Conservation (phyloP, 2,329 filamentous ascomycete genomes). For the Cucurbitaria berberidis region DNA sequence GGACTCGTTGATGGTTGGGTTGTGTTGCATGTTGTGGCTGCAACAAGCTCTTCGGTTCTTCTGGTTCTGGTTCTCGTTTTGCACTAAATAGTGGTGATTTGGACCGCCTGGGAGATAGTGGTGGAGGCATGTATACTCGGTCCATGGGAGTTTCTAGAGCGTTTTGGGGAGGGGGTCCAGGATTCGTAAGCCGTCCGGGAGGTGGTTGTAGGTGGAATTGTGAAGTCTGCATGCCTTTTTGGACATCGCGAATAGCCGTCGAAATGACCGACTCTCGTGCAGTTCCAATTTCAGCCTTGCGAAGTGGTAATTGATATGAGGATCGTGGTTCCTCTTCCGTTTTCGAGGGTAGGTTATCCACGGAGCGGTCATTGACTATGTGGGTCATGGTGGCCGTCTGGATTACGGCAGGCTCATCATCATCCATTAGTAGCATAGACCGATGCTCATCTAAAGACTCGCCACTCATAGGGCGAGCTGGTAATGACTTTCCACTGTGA, state of each 20-base stretch:
- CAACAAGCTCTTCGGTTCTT: constrained; percentile 23
- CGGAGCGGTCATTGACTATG: constrained; percentile 54
- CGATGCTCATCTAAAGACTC: constrained; percentile 55
- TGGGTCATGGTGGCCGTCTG: constrained; percentile 62
- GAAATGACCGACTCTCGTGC: constrained; percentile 49
- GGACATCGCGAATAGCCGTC: constrained; percentile 51
- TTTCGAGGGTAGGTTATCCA: constrained; percentile 27
- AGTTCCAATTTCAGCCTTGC: constrained; percentile 32
- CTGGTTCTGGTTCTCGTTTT: constrained; percentile 25
- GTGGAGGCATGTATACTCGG: constrained; percentile 70
- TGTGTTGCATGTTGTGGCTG: constrained; percentile 29
- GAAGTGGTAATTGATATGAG: constrained; percentile 39
- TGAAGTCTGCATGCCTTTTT: constrained; percentile 39
- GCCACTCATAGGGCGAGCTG: constrained; percentile 70
- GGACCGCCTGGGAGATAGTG: constrained; percentile 70
- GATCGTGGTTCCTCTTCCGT: constrained; percentile 29
- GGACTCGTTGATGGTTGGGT: constrained; percentile 54
- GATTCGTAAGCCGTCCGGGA: constrained; percentile 35
- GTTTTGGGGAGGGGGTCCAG: constrained; percentile 15
- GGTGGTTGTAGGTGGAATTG: constrained; percentile 46
- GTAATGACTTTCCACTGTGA: constrained; percentile 73
- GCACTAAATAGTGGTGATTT: constrained; percentile 51
- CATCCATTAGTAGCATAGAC: constrained; percentile 45
- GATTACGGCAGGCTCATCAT: constrained; percentile 52
- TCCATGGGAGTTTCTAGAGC: constrained; percentile 59